Conservation (phyloP, 202 grass and related monocot genomes). For the Digitaria exilis region DNA sequence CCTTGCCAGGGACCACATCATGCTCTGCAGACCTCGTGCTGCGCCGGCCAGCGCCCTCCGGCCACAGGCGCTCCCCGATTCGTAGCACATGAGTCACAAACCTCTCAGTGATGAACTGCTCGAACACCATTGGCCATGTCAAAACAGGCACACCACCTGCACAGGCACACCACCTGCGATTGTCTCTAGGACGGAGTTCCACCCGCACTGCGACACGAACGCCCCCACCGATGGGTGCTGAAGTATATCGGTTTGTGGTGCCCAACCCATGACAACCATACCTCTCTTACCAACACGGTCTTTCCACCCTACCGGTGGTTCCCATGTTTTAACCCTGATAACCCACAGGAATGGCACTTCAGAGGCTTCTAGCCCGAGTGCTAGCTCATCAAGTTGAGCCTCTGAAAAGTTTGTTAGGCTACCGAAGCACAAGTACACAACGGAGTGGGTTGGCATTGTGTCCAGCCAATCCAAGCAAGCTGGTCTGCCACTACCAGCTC, state of each 20-base stretch:
- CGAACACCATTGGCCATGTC: constrained; percentile 80
- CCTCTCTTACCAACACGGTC: constrained; percentile 40
- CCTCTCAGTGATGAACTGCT: constrained; percentile 47
- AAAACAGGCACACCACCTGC: constrained; percentile 54
- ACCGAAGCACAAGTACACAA: constrained; percentile 48
- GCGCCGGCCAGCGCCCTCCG: constrained; percentile 1
- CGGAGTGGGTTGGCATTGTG: background rate
- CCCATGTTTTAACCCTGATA: background rate
- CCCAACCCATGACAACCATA: constrained; percentile 36
- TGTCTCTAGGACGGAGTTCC: constrained; percentile 60
- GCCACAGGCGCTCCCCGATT: constrained; percentile 30
- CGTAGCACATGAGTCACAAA: constrained; percentile 42
- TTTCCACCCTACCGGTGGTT: background rate
- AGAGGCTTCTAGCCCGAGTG: constrained; percentile 43
- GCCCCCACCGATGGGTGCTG: constrained; percentile 41
- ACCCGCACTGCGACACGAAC: constrained; percentile 75
- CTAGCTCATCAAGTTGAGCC: constrained; percentile 42
- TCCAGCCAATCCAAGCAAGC: constrained; percentile 39
- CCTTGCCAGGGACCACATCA: constrained; percentile 35
- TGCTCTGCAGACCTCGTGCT: constrained; percentile 12
- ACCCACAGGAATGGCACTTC: constrained; percentile 35
- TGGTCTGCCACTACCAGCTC: no score
- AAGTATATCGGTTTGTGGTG: constrained; percentile 44
- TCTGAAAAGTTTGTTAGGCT: background rate
- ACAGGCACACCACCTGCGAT: constrained; percentile 50